These are phyloP conservation scores for Exophiala oligosperma DNA, from an alignment of 2,329 filamentous ascomycete genomes.

Conservation along the genomic window DNA sequence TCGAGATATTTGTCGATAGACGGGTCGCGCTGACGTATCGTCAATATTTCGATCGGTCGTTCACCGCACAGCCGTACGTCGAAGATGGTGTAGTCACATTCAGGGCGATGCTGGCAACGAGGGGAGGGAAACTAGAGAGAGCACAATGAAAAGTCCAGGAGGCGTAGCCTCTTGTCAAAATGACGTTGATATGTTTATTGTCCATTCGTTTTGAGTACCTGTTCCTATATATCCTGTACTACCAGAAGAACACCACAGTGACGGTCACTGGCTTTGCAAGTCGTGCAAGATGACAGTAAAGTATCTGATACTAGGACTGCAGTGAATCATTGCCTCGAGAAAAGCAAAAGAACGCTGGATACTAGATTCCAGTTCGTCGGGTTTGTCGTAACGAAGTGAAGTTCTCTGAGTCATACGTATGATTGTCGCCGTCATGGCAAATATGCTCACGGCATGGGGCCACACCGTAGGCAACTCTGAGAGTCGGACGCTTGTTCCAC, in stretches of 20 bases:
- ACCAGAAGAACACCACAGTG: no score
- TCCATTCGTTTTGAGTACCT: no score
- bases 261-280: not conserved
- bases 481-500: slow-evolving; percentile 3
- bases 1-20: slow-evolving; percentile 2
- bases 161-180: no score
- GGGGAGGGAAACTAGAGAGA: not conserved
- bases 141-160: no score
- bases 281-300: slow-evolving; percentile 2
- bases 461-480: slow-evolving; percentile 1
- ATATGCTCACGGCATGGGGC: slow-evolving; percentile 1
- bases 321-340: slow-evolving; percentile 1
- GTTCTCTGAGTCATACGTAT: not conserved
- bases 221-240: no score
- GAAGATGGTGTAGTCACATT: slow-evolving; percentile 4
- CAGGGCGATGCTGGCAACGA: not conserved
- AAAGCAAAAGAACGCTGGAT: slow-evolving; percentile 3
- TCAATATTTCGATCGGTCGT: slow-evolving; percentile 2
- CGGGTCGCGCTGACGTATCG: slow-evolving; percentile 3
- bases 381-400: not conserved
- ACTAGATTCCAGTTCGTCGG: slow-evolving; percentile 3
- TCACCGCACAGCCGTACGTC: slow-evolving; percentile 1
- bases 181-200: no score
- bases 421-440: not conserved
- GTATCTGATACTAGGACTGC: not conserved